Base-by-base conservation (phyloP, 768 basidiomycete species). In the Piloderma croceum region DNA sequence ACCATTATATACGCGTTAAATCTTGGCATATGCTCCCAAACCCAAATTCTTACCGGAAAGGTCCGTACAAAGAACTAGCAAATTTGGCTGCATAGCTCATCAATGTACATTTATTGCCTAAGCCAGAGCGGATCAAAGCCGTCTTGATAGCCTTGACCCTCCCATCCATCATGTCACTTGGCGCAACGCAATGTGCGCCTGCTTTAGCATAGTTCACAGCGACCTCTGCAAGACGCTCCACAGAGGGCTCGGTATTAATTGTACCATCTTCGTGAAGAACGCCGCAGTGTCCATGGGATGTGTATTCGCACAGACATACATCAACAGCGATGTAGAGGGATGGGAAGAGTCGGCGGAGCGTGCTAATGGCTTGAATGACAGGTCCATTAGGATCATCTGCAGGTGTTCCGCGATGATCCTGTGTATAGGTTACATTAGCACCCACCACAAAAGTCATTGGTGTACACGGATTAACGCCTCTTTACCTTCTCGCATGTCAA, bases 91-190 rank as follows among this genome's bases (percentile, higher is more conserved):
- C 88, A 59, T 99, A 99, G 33, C 84, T 81, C 96, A 99, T 98
- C 38, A 99, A 71, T 5, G 85, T 84, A 60, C 88, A 91, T 55
- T 77, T 77, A 64, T 97, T 98, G 7, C 83, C 92, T 33, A 79
- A 70, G 13, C 91, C 90, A 31, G 74, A 74, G 44, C 89, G 83
- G 44, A 97, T 89, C 41, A 99, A 68, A 3, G 71, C 75, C 25
- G 77, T 71, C 61, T 99, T 99, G 64, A 99, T 98, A 11, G 80
- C 79, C 47, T 77, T 79, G 47, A 99, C 81, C 15, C 94, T 73
- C 0, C 94, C 96, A 58, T 99, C 96, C 92, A 98, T 98, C 96
- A 99, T 99, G 62, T 98, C 96, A 55, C 92, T 96, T 6, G 96
- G 96, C 2, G 96, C 96, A 42, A 99, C 93, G 54, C 91, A 91